Base-by-base conservation (phyloP, 306 rosid genomes). In the Styphnolobium japonicum region DNA sequence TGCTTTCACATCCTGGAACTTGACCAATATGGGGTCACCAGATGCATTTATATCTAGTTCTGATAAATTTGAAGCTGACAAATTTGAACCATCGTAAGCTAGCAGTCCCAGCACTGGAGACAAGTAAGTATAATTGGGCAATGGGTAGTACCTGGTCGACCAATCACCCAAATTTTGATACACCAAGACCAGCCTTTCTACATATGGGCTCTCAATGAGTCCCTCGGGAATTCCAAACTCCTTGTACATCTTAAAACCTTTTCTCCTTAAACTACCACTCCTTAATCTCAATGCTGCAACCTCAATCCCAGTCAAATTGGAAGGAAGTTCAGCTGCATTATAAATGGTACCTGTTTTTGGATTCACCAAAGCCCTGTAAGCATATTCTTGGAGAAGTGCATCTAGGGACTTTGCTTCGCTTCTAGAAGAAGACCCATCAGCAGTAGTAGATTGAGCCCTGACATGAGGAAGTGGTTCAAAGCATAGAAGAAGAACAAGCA, bases 61-160 rank as follows among this genome's bases (percentile, higher is more conserved):
- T 6, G 67, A 70, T 19, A 91, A 78, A 76, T 84, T 68, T 45
- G 83, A 86, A 2, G 96, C 98, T 0, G 75, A 84, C 79, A 96
- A 84, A 86, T 96, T 71, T 14, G 83, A 56, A 52, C 89, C 98
- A 86, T 80, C 62, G 65, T 91, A 96, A 77, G 94, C 97, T 60
- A 91, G 90, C 36, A 96, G 92, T 31, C 98, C 99, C 78, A 93
- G 69, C 14, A 96, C 88, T 12, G 99, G 98, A 56, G 99, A 83
- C 70, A 93, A 87, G 83, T 85, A 88, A 33, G 90, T 85, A 77
- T 91, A 84, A 45, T 92, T 88, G n/a, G 84, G 76, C 80, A 96
- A 80, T 0, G 87, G 85, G 75, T 91, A 96, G 72, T 85, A 96
- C 67, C 4, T 48, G 19, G 5, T n/a, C 11, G 98, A 93, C 91